Base-by-base conservation (phyloP, 805 yeast species). In the Starmerella asiatica region DNA sequence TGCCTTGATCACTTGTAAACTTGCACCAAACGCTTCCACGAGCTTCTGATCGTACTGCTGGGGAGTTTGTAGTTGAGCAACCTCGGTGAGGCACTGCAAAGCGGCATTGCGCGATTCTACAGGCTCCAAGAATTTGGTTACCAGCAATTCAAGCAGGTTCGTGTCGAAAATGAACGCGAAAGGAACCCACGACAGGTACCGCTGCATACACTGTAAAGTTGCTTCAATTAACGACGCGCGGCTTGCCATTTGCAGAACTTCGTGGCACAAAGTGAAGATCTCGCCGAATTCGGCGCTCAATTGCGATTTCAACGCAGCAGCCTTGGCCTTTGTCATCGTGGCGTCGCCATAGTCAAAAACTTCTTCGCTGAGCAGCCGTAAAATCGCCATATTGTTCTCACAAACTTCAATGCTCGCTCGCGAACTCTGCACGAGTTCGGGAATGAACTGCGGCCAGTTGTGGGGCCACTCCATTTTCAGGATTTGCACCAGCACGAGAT, bases 381-480 rank as follows among this genome's bases (percentile, higher is more conserved):
- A 69, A 44, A 91, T 86, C 46, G 77, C 76, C 97, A 91, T 88
- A 63, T 91, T 91, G 64, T 91, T 91, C 61, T 91, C 98, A 65
- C 98, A 91, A 38, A 91, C 95, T 54, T 85, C 88, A 59, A 81
- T 75, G 18, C 91, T 78, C 12, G 88, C 75, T 47, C 83, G 73
- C 34, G 93, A 77, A 48, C 93, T 78, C 44, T 70, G 73, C 34
- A 88, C 91, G 41, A 91, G 73, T 59, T 91, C 98, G 15, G 95
- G 94, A 37, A 91, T 80, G 55, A 91, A 91, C 53, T 79, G 81
- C 16, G 97, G 97, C 99, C 99, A 91, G 59, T 86, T 81, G 52
- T 78, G 83, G 26, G 99, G 99, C 99, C 99, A 91, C 59, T 91
- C 99, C 63, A 91, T 97, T 56, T 91, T 91, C 55, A 91, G 73